Evolutionary conservation across 2,329 filamentous ascomycete species (phyloP).

Genomic region (Penicillium freii): DNA sequence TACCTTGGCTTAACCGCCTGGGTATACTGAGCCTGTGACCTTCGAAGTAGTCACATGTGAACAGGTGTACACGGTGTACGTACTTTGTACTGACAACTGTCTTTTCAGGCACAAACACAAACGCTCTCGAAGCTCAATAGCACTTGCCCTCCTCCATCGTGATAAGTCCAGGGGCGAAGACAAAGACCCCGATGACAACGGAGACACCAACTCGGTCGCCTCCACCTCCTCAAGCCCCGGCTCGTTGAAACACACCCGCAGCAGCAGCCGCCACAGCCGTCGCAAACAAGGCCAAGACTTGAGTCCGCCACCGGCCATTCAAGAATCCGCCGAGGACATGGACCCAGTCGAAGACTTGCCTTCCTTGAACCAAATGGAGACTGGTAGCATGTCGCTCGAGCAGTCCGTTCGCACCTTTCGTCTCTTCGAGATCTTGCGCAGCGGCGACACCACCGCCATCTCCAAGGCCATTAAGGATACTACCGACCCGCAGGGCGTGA

Average conservation of each 20-base stretch:
- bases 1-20: not conserved
- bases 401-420: constrained; percentile 93
- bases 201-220: constrained; percentile 25
- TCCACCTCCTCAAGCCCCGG: constrained; percentile 30
- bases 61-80: not conserved
- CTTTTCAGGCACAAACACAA: constrained; percentile 53
- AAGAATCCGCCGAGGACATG: constrained; percentile 29
- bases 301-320: constrained; percentile 19
- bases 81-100: constrained; percentile 28
- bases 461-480: constrained; percentile 71
- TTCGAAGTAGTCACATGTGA: constrained; percentile 18
- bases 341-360: constrained; percentile 35
- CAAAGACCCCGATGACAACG: constrained; percentile 24
- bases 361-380: constrained; percentile 34
- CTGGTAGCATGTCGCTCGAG: constrained; percentile 63
- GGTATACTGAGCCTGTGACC: too few relatives aligned
- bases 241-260: constrained; percentile 32
- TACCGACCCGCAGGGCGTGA: constrained; percentile 51
- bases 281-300: constrained; percentile 30
- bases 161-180: constrained; percentile 51
- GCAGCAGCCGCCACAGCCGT: constrained; percentile 30
- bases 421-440: constrained; percentile 87
- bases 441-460: constrained; percentile 86
- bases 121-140: constrained; percentile 54
- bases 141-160: constrained; percentile 55